phyloP scores from a whole-genome alignment of 1,284 basidiomycete genomes.

The Heterobasidion parviporum region DNA sequence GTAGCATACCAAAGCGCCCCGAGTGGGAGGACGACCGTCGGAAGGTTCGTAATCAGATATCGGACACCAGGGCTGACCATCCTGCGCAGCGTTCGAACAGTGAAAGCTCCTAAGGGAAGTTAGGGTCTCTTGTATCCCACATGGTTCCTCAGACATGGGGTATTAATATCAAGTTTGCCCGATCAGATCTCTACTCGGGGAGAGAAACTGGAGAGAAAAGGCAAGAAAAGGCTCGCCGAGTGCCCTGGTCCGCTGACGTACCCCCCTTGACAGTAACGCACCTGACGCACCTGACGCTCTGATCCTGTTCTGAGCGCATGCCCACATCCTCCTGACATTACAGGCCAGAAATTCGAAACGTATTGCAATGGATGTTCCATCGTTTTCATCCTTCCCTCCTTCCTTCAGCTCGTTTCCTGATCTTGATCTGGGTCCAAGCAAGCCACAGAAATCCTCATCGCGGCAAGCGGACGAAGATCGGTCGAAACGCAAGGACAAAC shows the following conservation, averaged over 20 bases:
- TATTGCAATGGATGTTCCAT: slow-evolving; percentile 11
- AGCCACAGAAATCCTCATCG: slow-evolving; percentile 3
- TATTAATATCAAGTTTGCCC: no score
- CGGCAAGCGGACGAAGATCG: slow-evolving; percentile 1
- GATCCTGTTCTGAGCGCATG: neutral
- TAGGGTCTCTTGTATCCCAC: no score
- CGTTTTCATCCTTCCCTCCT: slow-evolving; percentile 50
- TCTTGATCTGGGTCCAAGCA: slow-evolving; percentile 31
- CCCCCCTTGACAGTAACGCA: no score
- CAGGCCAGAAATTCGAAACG: neutral
- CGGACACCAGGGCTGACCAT: neutral
- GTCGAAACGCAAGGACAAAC: slow-evolving; percentile 13
- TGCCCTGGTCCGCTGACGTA: no score
- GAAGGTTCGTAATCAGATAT: neutral
- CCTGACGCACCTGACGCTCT: no score
- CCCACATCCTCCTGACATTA: neutral
- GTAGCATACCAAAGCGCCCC: neutral
- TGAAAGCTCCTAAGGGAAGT: no score
- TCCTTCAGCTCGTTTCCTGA: slow-evolving; percentile 64
- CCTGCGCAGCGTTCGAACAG: neutral
- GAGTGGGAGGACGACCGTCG: neutral
- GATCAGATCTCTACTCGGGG: no score
- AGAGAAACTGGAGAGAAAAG: no score
- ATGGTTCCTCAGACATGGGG: no score
- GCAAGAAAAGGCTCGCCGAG: no score